Evolutionary conservation across 2,329 filamentous ascomycete species (phyloP), one percentile per base, ranked within the genome.

Genomic region (Boeremia lycopersici): DNA sequence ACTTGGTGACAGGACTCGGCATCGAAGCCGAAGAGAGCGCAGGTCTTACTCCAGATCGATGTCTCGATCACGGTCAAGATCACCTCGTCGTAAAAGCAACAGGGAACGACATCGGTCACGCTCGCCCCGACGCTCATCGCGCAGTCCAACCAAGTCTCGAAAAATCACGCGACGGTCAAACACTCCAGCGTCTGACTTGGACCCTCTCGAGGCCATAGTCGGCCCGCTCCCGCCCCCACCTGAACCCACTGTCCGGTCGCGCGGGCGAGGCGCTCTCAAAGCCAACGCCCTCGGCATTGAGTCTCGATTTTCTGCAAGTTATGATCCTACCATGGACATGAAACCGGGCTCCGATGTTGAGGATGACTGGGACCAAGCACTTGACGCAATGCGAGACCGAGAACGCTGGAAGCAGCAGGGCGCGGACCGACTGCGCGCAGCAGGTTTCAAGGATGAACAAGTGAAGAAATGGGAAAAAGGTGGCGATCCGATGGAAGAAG

Each of bases 381-480:
- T 95, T 1, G 91, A 96, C 74, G 86, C 88, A 4, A 81, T 91
- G 51, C 84, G 89, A 34, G 91, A 96, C 70, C 86, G 91, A n/a
- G 85, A 90, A 62, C 87, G 87, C 61, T 92, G 89, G 85, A 87
- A 86, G 66, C 82, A 87, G 59, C 85, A 87, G 62, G 90, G 91
- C 28, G 89, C 89, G 6, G 87, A 92, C 47, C 80, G 92, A 53
- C 77, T 97, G 56, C 86, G 86, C 30, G 85, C 84, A 17, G 91
- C 90, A 0, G 93, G 92, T 0, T 96, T 96, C 68, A 86, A 84
- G 1, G 89, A 92, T 13, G 84, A 86, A 4, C 85, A 92, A 65
- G 85, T 96, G 54, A 81, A 82, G 64, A 86, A 86, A 60, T 91
- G 89, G 86, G 86, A 88, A 71, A 86, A 81, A 45, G 83, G 84